These are phyloP conservation scores for Dactylellina parvicollis DNA, from an alignment of 2,329 filamentous ascomycete species.

Conservation along the genomic window DNA sequence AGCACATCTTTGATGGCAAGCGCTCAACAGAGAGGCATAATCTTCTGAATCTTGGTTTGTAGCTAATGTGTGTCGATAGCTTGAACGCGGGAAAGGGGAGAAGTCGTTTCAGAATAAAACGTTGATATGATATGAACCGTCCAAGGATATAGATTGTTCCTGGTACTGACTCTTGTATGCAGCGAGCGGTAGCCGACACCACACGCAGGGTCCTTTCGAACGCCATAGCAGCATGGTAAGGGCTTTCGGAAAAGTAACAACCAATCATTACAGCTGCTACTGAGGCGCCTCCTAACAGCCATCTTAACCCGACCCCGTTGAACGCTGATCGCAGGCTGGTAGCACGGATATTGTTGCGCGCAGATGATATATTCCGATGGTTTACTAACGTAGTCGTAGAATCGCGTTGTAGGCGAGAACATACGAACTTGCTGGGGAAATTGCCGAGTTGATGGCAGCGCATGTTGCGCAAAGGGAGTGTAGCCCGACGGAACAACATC, in stretches of 20 bases:
- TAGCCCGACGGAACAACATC: slow-evolving; percentile 34
- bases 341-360: not conserved
- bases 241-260: slow-evolving; percentile 35
- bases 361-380: not conserved
- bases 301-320: not conserved
- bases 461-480: slow-evolving; percentile 15
- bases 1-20: slow-evolving; percentile 47
- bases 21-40: slow-evolving; percentile 27
- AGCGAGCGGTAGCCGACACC: slow-evolving; percentile 38
- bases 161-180: slow-evolving; percentile 50
- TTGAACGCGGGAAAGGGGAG: slow-evolving; percentile 1
- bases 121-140: not conserved
- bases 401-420: not conserved
- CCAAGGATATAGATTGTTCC: not conserved
- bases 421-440: not conserved
- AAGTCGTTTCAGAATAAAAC: slow-evolving; percentile 20
- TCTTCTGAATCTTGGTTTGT: slow-evolving; percentile 14
- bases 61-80: slow-evolving; percentile 39
- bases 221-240: slow-evolving; percentile 45
- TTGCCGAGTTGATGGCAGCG: not conserved
- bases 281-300: slow-evolving; percentile 34
- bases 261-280: slow-evolving; percentile 7
- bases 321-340: slow-evolving; percentile 8
- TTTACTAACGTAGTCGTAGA: not conserved
- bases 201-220: slow-evolving; percentile 49